These are phyloP conservation scores for Tylopilus sp. DNA, from an alignment of 1,284 basidiomycete species.

Conservation along the genomic window DNA sequence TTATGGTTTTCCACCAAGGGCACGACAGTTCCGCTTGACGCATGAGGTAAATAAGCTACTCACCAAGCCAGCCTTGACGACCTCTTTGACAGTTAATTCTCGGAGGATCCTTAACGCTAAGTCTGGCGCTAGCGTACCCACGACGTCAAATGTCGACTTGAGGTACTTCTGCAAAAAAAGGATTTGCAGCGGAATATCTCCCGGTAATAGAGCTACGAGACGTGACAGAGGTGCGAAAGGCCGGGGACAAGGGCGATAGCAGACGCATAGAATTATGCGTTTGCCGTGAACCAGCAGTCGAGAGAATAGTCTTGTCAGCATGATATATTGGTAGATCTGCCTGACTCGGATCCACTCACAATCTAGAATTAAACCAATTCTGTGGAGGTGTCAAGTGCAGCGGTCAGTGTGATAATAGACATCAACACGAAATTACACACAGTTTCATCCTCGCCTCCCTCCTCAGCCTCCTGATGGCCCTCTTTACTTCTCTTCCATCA, in stretches of 20 bases:
- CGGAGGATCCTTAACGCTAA: conserved; percentile 66
- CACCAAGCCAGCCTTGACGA: conserved; percentile 57
- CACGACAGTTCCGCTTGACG: not conserved
- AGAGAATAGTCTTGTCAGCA: conserved; percentile 3
- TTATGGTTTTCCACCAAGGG: conserved; percentile 2
- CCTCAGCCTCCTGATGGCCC: conserved; percentile 55
- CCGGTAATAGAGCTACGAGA: conserved; percentile 59
- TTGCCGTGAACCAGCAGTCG: not conserved
- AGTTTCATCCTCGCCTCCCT: conserved; percentile 68
- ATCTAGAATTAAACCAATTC: conserved; percentile 57
- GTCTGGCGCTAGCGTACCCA: conserved; percentile 68
- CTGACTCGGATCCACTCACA: conserved; percentile 36
- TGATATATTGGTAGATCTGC: not conserved
- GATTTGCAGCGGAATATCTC: conserved; percentile 75
- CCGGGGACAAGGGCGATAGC: not conserved
- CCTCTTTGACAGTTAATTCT: conserved; percentile 60
- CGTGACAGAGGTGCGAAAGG: not conserved
- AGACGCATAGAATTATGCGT: not conserved
- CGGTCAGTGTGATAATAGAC: conserved; percentile 13
- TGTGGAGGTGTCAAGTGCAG: conserved; percentile 21
- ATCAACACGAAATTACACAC: conserved; percentile 41
- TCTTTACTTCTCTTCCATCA: conserved; percentile 64
- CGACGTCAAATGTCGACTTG: conserved; percentile 75
- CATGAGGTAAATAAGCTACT: conserved; percentile 15
- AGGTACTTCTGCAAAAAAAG: conserved; percentile 79